Evolutionary conservation across 176 grass and related monocot species (phyloP), one percentile per base, ranked within the genome.

Genomic region (Musa schizocarpa): DNA sequence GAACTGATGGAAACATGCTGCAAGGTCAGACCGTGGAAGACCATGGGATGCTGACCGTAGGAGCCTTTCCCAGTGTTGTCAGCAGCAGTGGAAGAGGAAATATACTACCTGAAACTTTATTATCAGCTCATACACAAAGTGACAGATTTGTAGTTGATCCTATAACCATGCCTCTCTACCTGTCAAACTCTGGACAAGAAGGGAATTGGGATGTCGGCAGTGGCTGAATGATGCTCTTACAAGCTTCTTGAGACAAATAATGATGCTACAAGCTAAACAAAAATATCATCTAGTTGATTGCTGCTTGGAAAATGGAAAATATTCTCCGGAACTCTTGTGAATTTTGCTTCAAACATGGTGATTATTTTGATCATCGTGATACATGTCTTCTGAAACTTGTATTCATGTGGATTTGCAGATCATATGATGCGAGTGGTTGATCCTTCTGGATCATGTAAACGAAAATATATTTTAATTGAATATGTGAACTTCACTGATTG

Each of bases 161-260:
- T 43, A 6, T 43, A 43, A 6, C 16, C 34, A n/a, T 50, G 68
- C 34, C 43, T 49, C 29, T 70, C 68, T 50, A 70, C 43, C 29
- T 19, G 14, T 16, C 68, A 70, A 25, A 21, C 48, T 70, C 68
- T 70, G 68, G 34, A 51, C 17, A 70, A 69, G 66, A 69, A 50
- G 34, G 34, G 29, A 9, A 50, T n/a, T 50, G 68, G 16, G 68
- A 48, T 19, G 7, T 51, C n/a, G 9, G 63, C 63, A 13, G 63
- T 26, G 63, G 63, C 63, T 65, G 9, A 62, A 20, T 21, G 8
- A 2, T 62, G 17, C 24, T 65, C n/a, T 2, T 65, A 24, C 63
- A 65, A 13, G 11, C 22, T 65, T 65, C 9, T 12, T 24, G 11
- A 26, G 23, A 26, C 20, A 26, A 65, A 65, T 65, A 25, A 26